Evolutionary conservation across 108 stramenopile genomes (phyloP).

Genomic region (Craspedostauros australis): DNA sequence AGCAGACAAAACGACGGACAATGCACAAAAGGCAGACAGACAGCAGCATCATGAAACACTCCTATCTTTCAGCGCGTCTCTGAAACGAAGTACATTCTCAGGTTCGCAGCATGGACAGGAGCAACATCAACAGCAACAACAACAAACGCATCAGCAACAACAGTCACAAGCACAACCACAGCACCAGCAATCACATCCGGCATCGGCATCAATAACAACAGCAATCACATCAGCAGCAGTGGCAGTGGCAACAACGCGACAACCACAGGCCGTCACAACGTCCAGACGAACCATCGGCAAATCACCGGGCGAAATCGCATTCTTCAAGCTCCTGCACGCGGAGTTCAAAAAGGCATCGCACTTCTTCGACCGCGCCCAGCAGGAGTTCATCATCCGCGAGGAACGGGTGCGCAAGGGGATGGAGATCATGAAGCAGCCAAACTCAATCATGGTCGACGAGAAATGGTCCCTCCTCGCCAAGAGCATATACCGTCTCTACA

Average conservation of each 20-base stretch:
- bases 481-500: conserved; percentile 83
- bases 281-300: conserved; percentile 19
- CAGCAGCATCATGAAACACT: too few relatives aligned
- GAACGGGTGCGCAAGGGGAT: conserved; percentile 83
- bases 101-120: too few relatives aligned
- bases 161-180: background rate
- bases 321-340: conserved; percentile 81
- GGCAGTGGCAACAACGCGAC: too few relatives aligned
- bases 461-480: conserved; percentile 84
- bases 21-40: too few relatives aligned
- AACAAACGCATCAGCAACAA: background rate
- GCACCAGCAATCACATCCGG: background rate
- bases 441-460: conserved; percentile 74
- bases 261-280: too few relatives aligned
- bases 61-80: too few relatives aligned
- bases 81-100: too few relatives aligned
- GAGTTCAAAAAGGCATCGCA: conserved; percentile 87
- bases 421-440: conserved; percentile 67
- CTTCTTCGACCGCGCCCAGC: conserved; percentile 77
- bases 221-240: background rate
- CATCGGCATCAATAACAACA: background rate
- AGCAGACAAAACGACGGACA: too few relatives aligned
- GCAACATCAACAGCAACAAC: background rate
- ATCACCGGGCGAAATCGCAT: conserved; percentile 76
- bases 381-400: conserved; percentile 78